phyloP scores from a whole-genome alignment of 331 rosid genomes.

The Phaseolus coccineus region DNA sequence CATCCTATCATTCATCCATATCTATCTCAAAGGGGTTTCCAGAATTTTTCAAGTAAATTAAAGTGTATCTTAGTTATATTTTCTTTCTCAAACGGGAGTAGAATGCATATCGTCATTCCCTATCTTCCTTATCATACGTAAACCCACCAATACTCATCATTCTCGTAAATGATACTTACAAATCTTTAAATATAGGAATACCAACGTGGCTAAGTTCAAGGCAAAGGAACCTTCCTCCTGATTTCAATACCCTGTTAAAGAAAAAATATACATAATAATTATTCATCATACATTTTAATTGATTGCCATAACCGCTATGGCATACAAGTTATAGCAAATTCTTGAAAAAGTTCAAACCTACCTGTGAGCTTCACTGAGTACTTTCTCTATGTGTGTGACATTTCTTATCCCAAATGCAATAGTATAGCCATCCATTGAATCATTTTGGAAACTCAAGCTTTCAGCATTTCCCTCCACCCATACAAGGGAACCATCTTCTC shows the following conservation, averaged over 20 bases:
- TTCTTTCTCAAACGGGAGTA: constrained; percentile 39
- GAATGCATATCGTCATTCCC: constrained; percentile 21
- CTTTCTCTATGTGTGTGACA: constrained; percentile 97
- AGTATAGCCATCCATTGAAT: constrained; percentile 97
- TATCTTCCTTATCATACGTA: constrained; percentile 17
- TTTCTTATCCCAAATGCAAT: constrained; percentile 98
- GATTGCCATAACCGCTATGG: constrained; percentile 9
- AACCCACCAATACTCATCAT: constrained; percentile 13
- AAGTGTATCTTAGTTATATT: constrained; percentile 5
- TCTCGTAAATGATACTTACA: constrained; percentile 66
- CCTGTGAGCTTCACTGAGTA: constrained; percentile 85
- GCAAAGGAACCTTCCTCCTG: constrained; percentile 94
- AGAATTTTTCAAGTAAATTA: not conserved
- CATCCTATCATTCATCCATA: constrained; percentile 12
- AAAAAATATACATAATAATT: constrained; percentile 9
- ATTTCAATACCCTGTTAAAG: constrained; percentile 75
- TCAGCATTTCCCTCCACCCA: constrained; percentile 98
- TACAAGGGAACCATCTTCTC: constrained; percentile 71
- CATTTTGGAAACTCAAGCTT: constrained; percentile 66
- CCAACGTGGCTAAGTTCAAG: constrained; percentile 96
- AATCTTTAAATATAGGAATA: constrained; percentile 76
- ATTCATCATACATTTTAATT: constrained; percentile 26
- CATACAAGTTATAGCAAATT: constrained; percentile 34
- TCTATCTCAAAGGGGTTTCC: constrained; percentile 5
- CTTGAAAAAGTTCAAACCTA: constrained; percentile 45